These are phyloP conservation scores for Calocybe gambosa DNA, from an alignment of 1,284 basidiomycete species.

Conservation along the genomic window DNA sequence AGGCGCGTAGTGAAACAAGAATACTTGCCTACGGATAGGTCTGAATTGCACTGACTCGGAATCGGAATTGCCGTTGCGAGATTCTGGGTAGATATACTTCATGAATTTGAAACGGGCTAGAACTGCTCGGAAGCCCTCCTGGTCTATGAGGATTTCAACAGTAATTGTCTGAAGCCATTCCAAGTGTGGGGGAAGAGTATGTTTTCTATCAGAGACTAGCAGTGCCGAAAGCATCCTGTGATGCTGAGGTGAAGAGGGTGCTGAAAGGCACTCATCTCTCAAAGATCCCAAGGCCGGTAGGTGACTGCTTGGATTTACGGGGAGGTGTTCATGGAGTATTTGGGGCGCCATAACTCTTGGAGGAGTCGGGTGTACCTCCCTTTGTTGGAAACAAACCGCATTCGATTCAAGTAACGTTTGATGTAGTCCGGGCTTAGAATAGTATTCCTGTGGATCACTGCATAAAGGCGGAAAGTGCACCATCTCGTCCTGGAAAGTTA, in stretches of 20 bases:
- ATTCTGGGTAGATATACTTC: constrained; percentile 38
- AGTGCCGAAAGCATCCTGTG: constrained; percentile 1
- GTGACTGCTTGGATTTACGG: constrained; percentile 2
- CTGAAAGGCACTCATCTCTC: constrained; percentile 13
- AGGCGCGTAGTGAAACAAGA: constrained; percentile 64
- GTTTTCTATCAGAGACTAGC: constrained; percentile 14
- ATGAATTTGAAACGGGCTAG: constrained; percentile 51
- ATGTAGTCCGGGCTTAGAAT: not conserved
- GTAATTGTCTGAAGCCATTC: constrained; percentile 47
- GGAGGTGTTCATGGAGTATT: not conserved
- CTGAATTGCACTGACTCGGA: constrained; percentile 55
- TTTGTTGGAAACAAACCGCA: constrained; percentile 4
- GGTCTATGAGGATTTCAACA: constrained; percentile 71
- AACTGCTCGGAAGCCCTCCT: constrained; percentile 68
- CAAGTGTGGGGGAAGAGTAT: constrained; percentile 31
- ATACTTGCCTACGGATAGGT: constrained; percentile 50
- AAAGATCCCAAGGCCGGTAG: constrained; percentile 10
- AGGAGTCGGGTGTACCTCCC: not conserved
- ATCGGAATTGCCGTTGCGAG: constrained; percentile 15
- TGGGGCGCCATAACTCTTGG: not conserved
- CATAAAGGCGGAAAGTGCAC: not conserved
- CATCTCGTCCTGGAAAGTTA: not conserved
- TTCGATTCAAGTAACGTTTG: constrained; percentile 1
- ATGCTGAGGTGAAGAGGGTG: constrained; percentile 10
- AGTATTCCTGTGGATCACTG: not conserved